phyloP scores from a whole-genome alignment of 306 rosid species.

The Prunus fruticosa region DNA sequence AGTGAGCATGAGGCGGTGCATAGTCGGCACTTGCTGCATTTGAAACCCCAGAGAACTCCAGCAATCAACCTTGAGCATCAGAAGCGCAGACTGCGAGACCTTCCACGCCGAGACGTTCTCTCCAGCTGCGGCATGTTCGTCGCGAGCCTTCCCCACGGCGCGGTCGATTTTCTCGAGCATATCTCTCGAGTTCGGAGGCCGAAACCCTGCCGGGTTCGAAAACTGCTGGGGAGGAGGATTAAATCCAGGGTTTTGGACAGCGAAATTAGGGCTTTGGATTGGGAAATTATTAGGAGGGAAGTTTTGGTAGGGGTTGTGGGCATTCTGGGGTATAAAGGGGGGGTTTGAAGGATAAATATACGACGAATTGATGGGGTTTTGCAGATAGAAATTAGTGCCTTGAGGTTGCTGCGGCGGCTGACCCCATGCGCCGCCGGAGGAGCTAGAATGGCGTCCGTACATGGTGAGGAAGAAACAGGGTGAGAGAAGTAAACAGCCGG shows the following conservation, averaged over 20 bases:
- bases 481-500: not conserved
- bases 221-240: not conserved
- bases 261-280: conserved; percentile 27
- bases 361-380: not conserved
- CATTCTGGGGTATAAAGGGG: not conserved
- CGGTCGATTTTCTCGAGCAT: conserved; percentile 27
- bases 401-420: conserved; percentile 16
- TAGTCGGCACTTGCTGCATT: conserved; percentile 77
- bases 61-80: conserved; percentile 52
- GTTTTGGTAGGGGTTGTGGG: not conserved
- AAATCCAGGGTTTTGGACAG: conserved; percentile 10
- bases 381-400: not conserved
- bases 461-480: conserved; percentile 23
- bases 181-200: conserved; percentile 23
- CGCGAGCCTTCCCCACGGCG: conserved; percentile 48
- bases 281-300: conserved; percentile 18
- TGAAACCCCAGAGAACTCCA: conserved; percentile 59
- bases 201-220: not conserved
- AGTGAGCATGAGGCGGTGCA: conserved; percentile 43
- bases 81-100: conserved; percentile 57
- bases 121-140: conserved; percentile 41
- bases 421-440: conserved; percentile 15
- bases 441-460: conserved; percentile 31
- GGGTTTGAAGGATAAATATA: not conserved
- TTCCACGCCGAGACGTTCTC: conserved; percentile 66